Percentiles rank a stretch among this genome's conserved stretches.
phyloP scores from a whole-genome alignment of 2,329 filamentous ascomycete genomes.

The Fusarium ambrosium region DNA sequence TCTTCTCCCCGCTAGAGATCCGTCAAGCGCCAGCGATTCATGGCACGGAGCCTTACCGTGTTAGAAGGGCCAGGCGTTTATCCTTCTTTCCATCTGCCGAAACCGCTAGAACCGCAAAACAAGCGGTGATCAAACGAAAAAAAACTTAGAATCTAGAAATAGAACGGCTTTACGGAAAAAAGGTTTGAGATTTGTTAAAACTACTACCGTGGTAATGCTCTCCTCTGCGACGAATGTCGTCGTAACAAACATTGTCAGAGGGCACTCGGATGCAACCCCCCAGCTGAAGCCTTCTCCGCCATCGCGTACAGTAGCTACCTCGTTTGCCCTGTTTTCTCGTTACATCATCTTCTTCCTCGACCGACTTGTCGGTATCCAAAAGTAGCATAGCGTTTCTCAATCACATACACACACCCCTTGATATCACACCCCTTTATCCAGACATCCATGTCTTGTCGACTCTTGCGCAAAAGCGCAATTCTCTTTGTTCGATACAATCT shows the following conservation, averaged over 20 bases:
- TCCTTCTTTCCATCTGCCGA: neutral
- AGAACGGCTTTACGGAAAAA: neutral
- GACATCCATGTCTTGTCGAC: neutral
- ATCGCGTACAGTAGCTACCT: neutral
- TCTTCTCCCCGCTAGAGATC: neutral
- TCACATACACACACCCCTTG: neutral
- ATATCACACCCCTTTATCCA: neutral
- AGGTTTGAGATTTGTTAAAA: neutral
- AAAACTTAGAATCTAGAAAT: neutral
- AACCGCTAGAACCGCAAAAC: neutral
- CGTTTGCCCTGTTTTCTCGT: neutral
- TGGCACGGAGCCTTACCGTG: neutral
- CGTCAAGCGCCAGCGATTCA: neutral
- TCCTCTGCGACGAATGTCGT: neutral
- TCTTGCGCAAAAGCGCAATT: neutral
- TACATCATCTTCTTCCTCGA: neutral
- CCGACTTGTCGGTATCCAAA: slow-evolving; percentile 27
- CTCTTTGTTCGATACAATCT: slow-evolving; percentile 6
- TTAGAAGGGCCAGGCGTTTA: neutral
- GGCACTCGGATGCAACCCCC: neutral
- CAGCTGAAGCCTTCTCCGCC: slow-evolving; percentile 7
- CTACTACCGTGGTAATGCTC: no score
- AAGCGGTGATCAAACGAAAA: neutral
- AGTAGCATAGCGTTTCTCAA: slow-evolving; percentile 10
- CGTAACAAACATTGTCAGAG: slow-evolving; percentile 8